These are phyloP conservation scores for Colletotrichum lindemuthianum DNA, from an alignment of 2,329 filamentous ascomycete species.

Conservation along the genomic window DNA sequence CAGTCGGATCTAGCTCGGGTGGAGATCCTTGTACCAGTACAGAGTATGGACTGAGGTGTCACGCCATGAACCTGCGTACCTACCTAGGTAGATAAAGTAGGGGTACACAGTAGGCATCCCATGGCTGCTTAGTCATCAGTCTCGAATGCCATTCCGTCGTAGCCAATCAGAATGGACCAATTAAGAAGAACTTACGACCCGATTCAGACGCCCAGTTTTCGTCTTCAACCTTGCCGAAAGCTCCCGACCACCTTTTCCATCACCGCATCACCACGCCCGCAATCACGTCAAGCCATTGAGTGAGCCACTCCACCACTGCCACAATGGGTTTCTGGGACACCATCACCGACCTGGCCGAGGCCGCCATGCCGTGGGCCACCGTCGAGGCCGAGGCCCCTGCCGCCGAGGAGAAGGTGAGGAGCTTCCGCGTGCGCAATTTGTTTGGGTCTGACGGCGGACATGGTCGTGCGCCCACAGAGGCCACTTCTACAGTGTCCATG, in stretches of 20 bases:
- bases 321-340: slow-evolving; percentile 75
- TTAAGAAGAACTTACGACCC: slow-evolving; percentile 58
- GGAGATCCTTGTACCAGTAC: background rate
- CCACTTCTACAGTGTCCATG: background rate
- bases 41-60: too few relatives aligned
- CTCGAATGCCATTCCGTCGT: slow-evolving; percentile 10
- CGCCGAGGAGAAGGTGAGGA: slow-evolving; percentile 68
- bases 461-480: background rate
- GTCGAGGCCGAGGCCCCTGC: slow-evolving; percentile 75
- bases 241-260: slow-evolving; percentile 51
- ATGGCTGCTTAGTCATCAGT: slow-evolving; percentile 20
- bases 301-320: slow-evolving; percentile 50
- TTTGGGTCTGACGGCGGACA: slow-evolving; percentile 6
- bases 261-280: slow-evolving; percentile 25
- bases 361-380: slow-evolving; percentile 71
- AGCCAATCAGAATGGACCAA: slow-evolving; percentile 61
- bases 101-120: too few relatives aligned
- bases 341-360: slow-evolving; percentile 71
- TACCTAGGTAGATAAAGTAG: too few relatives aligned
- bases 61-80: too few relatives aligned
- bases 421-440: slow-evolving; percentile 34
- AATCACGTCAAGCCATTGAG: slow-evolving; percentile 40
- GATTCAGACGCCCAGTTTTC: slow-evolving; percentile 44
- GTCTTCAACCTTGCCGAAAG: slow-evolving; percentile 45
- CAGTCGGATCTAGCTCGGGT: background rate